A percentile compares a stretch with the other conserved stretches of the same genome.
phyloP scores from a whole-genome alignment of 352 stramenopile species.

The Sclerospora graminicola region DNA sequence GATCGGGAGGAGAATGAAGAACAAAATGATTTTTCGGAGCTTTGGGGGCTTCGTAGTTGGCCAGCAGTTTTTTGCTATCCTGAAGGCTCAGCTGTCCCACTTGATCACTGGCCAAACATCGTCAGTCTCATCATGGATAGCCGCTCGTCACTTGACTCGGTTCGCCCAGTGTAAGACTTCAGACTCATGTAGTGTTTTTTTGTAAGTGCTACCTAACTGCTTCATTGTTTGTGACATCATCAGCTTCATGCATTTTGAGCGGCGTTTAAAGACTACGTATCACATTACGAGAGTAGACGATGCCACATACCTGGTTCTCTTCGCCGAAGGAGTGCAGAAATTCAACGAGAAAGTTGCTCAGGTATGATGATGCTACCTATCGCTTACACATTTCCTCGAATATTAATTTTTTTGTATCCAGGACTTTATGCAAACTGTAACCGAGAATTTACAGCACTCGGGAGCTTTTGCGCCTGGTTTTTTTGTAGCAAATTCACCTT shows the following conservation, averaged over 20 bases:
- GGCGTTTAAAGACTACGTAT: constrained; percentile 56
- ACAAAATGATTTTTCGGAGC: constrained; percentile 63
- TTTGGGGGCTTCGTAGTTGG: constrained; percentile 72
- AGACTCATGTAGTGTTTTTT: neutral
- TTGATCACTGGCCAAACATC: constrained; percentile 81
- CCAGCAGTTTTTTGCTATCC: constrained; percentile 80
- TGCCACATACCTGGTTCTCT: constrained; percentile 59
- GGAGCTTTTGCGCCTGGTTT: constrained; percentile 42
- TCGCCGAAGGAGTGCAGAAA: constrained; percentile 59
- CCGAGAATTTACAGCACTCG: constrained; percentile 60
- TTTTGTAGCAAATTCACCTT: constrained; percentile 1
- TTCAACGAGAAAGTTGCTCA: constrained; percentile 59
- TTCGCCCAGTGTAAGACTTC: constrained; percentile 39
- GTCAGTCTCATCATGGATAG: constrained; percentile 85
- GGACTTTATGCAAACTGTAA: constrained; percentile 80
- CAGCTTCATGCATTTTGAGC: constrained; percentile 61
- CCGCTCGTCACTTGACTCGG: constrained; percentile 37
- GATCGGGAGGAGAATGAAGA: constrained; percentile 51
- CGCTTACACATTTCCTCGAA: neutral
- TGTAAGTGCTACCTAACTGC: neutral
- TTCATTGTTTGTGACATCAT: neutral
- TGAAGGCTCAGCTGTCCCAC: constrained; percentile 30
- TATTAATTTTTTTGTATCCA: constrained; percentile 9
- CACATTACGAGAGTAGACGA: constrained; percentile 67
- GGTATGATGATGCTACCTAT: constrained; percentile 19